Percentiles rank a stretch among this genome's conserved stretches.
phyloP scores from a whole-genome alignment of 164 flowering plant species.

The Vitis vinifera region DNA sequence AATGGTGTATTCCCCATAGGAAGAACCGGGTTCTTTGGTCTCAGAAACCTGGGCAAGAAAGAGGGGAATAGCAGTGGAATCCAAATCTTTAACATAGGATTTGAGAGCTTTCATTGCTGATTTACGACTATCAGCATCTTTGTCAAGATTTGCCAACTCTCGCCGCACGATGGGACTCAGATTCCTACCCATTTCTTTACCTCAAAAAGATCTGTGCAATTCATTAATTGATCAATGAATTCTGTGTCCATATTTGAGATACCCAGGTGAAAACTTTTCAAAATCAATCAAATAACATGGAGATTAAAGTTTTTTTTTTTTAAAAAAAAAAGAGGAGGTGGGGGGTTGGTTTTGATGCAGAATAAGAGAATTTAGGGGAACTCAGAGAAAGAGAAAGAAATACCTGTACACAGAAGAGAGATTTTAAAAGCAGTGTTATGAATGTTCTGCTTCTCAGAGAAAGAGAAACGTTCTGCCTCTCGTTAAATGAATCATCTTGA shows the following conservation, averaged over 20 bases:
- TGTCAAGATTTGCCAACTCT: conserved; percentile 85
- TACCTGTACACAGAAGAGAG: too few species aligned
- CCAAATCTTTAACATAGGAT: conserved; percentile 79
- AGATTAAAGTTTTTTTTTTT: too few species aligned
- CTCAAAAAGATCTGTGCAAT: not conserved
- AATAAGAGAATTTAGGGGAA: too few species aligned
- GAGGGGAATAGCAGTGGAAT: conserved; percentile 70
- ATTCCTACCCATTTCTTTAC: conserved; percentile 67
- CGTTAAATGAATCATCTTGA: too few species aligned
- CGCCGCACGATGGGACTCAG: conserved; percentile 59
- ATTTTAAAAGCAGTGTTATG: too few species aligned
- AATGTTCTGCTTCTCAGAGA: too few species aligned
- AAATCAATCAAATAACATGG: not conserved
- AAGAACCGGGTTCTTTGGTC: conserved; percentile 55
- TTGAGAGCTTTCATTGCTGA: conserved; percentile 90
- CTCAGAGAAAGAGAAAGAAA: too few species aligned
- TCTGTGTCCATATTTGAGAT: not conserved
- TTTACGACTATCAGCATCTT: conserved; percentile 86
- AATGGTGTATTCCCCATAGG: conserved; percentile 73
- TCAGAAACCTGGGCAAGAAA: conserved; percentile 90
- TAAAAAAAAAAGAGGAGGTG: too few species aligned
- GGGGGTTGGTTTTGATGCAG: too few species aligned
- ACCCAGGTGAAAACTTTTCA: not conserved
- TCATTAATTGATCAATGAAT: not conserved
- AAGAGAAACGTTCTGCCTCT: too few species aligned